A percentile compares a stretch with the other conserved stretches of the same genome.
Conservation (phyloP, 2,329 filamentous ascomycete genomes). For the Pseudogymnoascus sp. region DNA sequence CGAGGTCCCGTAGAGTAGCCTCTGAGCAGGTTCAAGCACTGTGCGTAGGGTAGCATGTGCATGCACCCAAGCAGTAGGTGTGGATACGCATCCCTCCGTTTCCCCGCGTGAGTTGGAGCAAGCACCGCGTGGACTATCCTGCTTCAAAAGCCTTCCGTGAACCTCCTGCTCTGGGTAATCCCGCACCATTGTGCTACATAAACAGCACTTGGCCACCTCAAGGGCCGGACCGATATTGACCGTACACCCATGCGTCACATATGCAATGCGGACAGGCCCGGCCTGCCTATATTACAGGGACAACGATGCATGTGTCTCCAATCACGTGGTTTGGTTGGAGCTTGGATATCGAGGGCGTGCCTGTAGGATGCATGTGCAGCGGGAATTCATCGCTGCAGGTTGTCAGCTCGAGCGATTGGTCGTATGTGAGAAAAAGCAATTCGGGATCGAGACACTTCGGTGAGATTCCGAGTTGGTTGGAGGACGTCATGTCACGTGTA, state of each 20-base stretch:
- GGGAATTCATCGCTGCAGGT: not conserved
- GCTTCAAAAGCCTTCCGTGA: not conserved
- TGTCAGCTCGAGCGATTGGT: not conserved
- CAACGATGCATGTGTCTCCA: slow-evolving; percentile 2
- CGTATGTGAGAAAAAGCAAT: not conserved
- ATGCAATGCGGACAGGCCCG: slow-evolving; percentile 6
- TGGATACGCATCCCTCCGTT: slow-evolving; percentile 4
- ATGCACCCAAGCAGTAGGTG: not conserved
- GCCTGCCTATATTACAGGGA: not conserved
- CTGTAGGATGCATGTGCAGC: not conserved
- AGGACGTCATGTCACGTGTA: not conserved
- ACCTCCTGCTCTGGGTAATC: not conserved
- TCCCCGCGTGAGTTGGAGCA: not conserved
- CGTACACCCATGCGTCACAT: slow-evolving; percentile 1
- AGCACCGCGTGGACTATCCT: slow-evolving; percentile 1
- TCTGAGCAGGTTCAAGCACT: not conserved
- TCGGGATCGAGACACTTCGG: not conserved
- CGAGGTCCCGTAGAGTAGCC: not conserved
- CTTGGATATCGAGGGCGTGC: not conserved
- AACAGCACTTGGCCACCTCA: not conserved
- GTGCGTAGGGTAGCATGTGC: slow-evolving; percentile 6
- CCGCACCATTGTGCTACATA: not conserved
- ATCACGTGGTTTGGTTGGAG: slow-evolving; percentile 2
- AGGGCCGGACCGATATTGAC: slow-evolving; percentile 6
- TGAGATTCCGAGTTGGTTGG: not conserved